Evolutionary conservation across 129 eudicot genomes (phyloP), one percentile per base, ranked within the genome.

Genomic region (Lonicera japonica): DNA sequence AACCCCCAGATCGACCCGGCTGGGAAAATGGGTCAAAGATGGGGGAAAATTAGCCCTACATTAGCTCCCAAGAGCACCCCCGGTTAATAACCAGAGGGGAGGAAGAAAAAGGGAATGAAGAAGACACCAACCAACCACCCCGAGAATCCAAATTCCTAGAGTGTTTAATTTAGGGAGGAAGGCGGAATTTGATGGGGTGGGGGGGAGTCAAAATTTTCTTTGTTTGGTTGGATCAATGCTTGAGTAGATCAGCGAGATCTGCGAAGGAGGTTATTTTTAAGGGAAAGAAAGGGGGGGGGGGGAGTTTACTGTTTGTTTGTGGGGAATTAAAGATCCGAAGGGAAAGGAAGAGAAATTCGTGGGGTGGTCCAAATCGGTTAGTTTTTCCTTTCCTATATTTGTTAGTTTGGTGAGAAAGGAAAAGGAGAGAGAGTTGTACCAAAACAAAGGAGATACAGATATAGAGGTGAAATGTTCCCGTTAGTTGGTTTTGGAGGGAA

Each of bases 1-100:
- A 41, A 73, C 86, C 78, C 82, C 86, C 72, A 74, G 66, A 76
- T 78, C 76, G 73, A 78, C 59, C 84, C 76, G 23, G 60, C 34
- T 21, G 69, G 75, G 80, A 64, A 77, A 41, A 60, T 50, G 83
- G 86, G 86, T 46, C 53, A 58, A 41, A 40, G 53, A 38, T 54
- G 57, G 65, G 19, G 43, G 40, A 20, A 56, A 22, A 38, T n/a
- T 18, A 38, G 48, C 40, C 41, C 54, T 58, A n/a, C 58, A 54
- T 59, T 47, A 69, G 40, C 63, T 64, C 54, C 56, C 48, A 3
- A 19, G 18, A 36, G 25, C 36, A 29, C 36, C 36, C 36, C 6
- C 6, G 6, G 36, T 29, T 29, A 29, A 6, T 29, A n/a, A 29
- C 36, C n/a, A 45, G 51, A 12, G 60, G 64, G 47, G 25, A 25